These are phyloP conservation scores for Thecaphora frezii DNA, from an alignment of 1,284 basidiomycete genomes.

Conservation along the genomic window DNA sequence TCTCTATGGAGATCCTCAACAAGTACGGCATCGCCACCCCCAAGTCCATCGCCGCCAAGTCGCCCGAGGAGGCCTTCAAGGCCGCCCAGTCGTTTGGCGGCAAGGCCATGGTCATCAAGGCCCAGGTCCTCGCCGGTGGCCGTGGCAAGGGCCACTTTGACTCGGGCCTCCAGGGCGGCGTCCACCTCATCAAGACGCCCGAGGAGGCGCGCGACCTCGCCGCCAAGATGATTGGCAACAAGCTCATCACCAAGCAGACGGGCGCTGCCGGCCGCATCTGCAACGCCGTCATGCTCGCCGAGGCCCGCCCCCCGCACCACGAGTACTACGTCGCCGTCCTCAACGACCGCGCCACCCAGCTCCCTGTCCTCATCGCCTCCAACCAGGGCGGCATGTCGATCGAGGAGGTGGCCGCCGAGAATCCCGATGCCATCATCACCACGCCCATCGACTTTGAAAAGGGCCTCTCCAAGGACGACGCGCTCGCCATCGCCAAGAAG, in stretches of 20 bases:
- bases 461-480: constrained; percentile 75
- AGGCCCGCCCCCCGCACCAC: constrained; percentile 87
- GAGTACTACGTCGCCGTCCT: constrained; percentile 98
- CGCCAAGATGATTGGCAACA: constrained; percentile 88
- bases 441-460: constrained; percentile 86
- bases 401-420: constrained; percentile 98
- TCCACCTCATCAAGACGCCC: constrained; percentile 91
- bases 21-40: constrained; percentile 98
- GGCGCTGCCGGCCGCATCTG: constrained; percentile 88
- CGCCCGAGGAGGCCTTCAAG: constrained; percentile 83
- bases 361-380: constrained; percentile 91
- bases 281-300: constrained; percentile 98
- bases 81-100: constrained; percentile 82
- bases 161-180: constrained; percentile 94
- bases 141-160: constrained; percentile 98
- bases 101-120: constrained; percentile 72
- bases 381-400: constrained; percentile 79
- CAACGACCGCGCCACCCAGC: constrained; percentile 87
- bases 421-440: constrained; percentile 92
- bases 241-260: constrained; percentile 98
- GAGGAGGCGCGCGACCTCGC: constrained; percentile 86
- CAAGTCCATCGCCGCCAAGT: constrained; percentile 82
- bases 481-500: constrained; percentile 79
- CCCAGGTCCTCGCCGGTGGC: constrained; percentile 96
- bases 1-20: constrained; percentile 91